phyloP scores from a whole-genome alignment of 495 filamentous ascomycete species.

The Penicillium coffeae region DNA sequence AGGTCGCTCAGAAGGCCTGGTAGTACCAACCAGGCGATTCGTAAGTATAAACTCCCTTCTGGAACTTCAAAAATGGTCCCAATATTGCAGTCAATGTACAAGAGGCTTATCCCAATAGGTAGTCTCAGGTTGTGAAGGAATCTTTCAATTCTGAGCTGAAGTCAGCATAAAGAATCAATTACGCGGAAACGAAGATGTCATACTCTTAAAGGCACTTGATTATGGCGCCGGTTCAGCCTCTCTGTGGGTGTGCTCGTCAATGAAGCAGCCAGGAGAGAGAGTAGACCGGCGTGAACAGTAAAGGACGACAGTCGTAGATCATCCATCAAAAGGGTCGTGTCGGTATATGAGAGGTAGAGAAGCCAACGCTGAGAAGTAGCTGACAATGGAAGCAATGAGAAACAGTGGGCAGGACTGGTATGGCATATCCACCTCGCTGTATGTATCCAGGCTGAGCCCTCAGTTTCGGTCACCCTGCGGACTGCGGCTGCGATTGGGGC shows the following conservation, averaged over 20 bases:
- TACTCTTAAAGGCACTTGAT: constrained; percentile 30
- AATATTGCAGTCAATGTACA: too few species aligned
- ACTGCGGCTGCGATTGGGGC: constrained; percentile 59
- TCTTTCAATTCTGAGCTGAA: constrained; percentile 12
- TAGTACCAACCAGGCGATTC: too few species aligned
- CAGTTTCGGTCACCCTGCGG: constrained; percentile 40
- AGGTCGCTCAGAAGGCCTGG: too few species aligned
- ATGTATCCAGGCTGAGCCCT: background rate
- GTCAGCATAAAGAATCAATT: constrained; percentile 9
- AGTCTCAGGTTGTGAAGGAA: background rate
- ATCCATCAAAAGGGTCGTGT: constrained; percentile 10
- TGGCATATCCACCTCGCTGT: background rate
- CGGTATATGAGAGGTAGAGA: constrained; percentile 5
- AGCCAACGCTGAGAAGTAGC: constrained; percentile 5
- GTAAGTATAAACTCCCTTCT: too few species aligned
- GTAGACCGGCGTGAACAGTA: constrained; percentile 1
- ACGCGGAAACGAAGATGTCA: background rate
- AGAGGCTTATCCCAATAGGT: too few species aligned
- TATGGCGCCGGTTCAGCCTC: constrained; percentile 30
- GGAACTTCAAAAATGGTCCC: too few species aligned
- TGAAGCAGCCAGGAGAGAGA: constrained; percentile 4
- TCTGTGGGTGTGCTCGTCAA: constrained; percentile 3
- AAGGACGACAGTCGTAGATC: constrained; percentile 4
- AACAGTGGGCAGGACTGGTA: constrained; percentile 7
- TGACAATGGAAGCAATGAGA: background rate